These are phyloP conservation scores for Debaryomyces maramus DNA, from an alignment of 805 yeast genomes.

Conservation along the genomic window DNA sequence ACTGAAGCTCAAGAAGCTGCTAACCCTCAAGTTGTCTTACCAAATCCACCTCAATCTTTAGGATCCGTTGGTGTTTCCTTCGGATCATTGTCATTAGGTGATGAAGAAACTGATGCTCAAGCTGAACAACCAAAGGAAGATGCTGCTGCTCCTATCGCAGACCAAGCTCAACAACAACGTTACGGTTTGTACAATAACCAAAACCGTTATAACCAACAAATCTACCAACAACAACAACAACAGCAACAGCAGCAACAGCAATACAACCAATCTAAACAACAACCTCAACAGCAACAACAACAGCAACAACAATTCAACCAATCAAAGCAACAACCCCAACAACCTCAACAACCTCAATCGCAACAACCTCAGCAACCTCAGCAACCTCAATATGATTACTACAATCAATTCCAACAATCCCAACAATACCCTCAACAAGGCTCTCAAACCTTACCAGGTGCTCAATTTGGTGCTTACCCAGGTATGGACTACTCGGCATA, in stretches of 20 bases:
- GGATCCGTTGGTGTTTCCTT: constrained; percentile 59
- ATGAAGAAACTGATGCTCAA: constrained; percentile 33
- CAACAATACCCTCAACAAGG: constrained; percentile 45
- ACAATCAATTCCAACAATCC: constrained; percentile 36
- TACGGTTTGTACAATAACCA: constrained; percentile 13
- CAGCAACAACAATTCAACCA: constrained; percentile 16
- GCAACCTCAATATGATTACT: constrained; percentile 32
- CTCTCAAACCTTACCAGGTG: constrained; percentile 39
- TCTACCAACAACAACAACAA: constrained; percentile 10
- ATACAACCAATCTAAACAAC: constrained; percentile 20
- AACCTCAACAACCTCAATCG: constrained; percentile 14
- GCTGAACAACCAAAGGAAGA: constrained; percentile 20
- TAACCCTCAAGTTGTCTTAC: constrained; percentile 47
- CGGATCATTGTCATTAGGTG: constrained; percentile 55
- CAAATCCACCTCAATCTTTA: constrained; percentile 47
- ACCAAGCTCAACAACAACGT: constrained; percentile 14
- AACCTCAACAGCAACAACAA: constrained; percentile 8
- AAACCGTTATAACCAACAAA: constrained; percentile 14
- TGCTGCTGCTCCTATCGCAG: constrained; percentile 8
- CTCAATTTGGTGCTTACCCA: constrained; percentile 45
- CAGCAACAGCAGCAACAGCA: constrained; percentile 5
- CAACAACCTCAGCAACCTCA: constrained; percentile 16
- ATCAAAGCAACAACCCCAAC: neutral
- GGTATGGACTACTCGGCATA: constrained; percentile 44
- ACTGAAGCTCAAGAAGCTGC: constrained; percentile 6